phyloP scores from a whole-genome alignment of 2,329 filamentous ascomycete species.

The Monilinia aucupariae region DNA sequence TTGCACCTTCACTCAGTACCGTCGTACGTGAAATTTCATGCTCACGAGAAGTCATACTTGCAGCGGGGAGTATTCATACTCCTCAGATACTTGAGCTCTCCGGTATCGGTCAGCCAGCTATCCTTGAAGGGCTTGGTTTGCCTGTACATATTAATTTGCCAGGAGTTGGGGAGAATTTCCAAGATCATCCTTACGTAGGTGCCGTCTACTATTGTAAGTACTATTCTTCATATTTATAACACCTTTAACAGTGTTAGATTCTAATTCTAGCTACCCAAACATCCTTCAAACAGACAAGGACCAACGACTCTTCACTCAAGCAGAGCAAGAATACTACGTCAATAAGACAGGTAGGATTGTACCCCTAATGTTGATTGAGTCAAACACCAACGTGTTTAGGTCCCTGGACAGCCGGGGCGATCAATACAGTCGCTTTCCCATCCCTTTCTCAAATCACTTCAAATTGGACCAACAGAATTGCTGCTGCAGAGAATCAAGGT shows the following conservation, averaged over 20 bases:
- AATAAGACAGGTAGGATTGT: constrained; percentile 26
- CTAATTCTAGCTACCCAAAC: constrained; percentile 26
- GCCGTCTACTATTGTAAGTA: constrained; percentile 27
- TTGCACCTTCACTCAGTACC: constrained; percentile 25
- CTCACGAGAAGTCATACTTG: constrained; percentile 49
- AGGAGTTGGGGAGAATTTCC: constrained; percentile 48
- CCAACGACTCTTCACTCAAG: constrained; percentile 19
- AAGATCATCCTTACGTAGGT: constrained; percentile 41
- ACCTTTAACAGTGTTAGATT: constrained; percentile 22
- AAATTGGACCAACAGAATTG: constrained; percentile 24
- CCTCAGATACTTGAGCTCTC: constrained; percentile 49
- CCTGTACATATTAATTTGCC: constrained; percentile 40
- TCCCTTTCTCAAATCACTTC: constrained; percentile 25
- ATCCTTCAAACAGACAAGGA: constrained; percentile 23
- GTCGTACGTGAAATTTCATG: constrained; percentile 31
- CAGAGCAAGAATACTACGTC: constrained; percentile 28
- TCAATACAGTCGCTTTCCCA: constrained; percentile 31
- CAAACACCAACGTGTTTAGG: background rate
- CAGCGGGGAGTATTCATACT: constrained; percentile 46
- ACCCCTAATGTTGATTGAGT: background rate
- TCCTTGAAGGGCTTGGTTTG: constrained; percentile 43
- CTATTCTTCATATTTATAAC: too few relatives aligned
- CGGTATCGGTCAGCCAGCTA: constrained; percentile 43
- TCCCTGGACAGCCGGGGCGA: constrained; percentile 26
- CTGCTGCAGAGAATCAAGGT: constrained; percentile 22